Base-by-base conservation (phyloP, 2,329 filamentous ascomycete species). In the Epichloe sp. region DNA sequence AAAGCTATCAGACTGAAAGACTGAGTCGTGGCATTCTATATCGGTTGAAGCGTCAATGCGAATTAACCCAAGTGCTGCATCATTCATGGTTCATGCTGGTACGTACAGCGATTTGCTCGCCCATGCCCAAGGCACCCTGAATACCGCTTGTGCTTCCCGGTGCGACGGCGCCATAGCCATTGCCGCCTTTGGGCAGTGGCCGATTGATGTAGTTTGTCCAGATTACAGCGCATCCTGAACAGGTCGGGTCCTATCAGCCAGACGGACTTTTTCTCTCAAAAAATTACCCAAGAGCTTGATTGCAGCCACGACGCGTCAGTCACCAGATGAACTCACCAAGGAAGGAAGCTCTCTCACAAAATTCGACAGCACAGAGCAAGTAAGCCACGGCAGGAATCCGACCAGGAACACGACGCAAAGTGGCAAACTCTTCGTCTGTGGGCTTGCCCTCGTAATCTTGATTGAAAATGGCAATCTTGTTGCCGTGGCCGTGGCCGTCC, bases 181-280 rank as follows among this genome's bases (percentile, higher is more conserved):
- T 72, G 44, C 71, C 72, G 15, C 70, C 73, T 2, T 62, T 54
- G 1, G 81, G 81, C 4, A 85, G 60, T 3, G 76, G 74, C 10
- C 76, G 75, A 57, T 83, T 77, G 59, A 85, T 74, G 57, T 76
- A 85, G 61, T 85, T 85, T 55, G 70, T 71, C 58, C 58, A 60
- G 42, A 60, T 56, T 10, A 52, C 52, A 21, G 55, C 57, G 17
- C 58, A 60, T 2, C 57, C 54, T 57, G 38, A 12, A 10, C 1
- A 12, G 17, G 21, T 31, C 8, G 11, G 8, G 14, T 3, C 12
- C 3, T 44, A 8, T 31, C 1, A 26, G 42, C 12, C 12, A 15
- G 11, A 10, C 17, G 21, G 11, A 21, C 26, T 26, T 26, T 26
- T 21, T 21, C 26, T 26, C 26, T 26, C 26, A 3, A 26, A 26